A percentile compares a stretch with the other conserved stretches of the same genome.
Conservation (phyloP, 345 rosid species). For the Salix purpurea region DNA sequence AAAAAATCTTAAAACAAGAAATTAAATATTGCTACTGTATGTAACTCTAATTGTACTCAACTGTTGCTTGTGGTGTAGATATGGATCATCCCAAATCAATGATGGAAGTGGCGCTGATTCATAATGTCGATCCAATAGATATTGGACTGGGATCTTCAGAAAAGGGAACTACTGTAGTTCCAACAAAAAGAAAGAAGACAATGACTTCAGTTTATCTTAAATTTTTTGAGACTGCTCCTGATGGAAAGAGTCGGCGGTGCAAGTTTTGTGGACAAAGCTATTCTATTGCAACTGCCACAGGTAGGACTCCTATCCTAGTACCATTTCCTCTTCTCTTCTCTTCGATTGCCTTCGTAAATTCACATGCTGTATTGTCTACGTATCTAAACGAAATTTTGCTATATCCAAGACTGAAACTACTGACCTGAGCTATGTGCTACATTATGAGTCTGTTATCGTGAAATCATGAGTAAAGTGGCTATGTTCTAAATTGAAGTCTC, state of each 20-base stretch:
- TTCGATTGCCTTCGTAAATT: background rate
- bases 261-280: constrained; percentile 92
- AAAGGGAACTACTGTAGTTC: constrained; percentile 41
- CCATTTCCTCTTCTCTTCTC: background rate
- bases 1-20: background rate
- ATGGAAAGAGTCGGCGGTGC: constrained; percentile 85
- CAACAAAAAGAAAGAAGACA: constrained; percentile 82
- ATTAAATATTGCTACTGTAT: background rate
- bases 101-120: constrained; percentile 68
- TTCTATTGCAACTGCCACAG: constrained; percentile 92
- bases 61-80: constrained; percentile 41
- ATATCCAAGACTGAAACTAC: background rate
- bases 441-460: background rate
- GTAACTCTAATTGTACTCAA: constrained; percentile 6
- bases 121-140: constrained; percentile 54
- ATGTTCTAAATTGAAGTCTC: background rate
- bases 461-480: background rate
- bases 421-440: background rate
- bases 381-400: background rate
- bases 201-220: constrained; percentile 96
- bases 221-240: constrained; percentile 77
- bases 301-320: constrained; percentile 28
- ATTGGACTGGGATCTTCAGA: constrained; percentile 74
- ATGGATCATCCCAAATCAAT: constrained; percentile 70
- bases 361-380: background rate